Percentiles rank a stretch among this genome's conserved stretches.
Evolutionary conservation across 176 grass and related monocot genomes (phyloP).

Genomic region (Sorghum bicolor): DNA sequence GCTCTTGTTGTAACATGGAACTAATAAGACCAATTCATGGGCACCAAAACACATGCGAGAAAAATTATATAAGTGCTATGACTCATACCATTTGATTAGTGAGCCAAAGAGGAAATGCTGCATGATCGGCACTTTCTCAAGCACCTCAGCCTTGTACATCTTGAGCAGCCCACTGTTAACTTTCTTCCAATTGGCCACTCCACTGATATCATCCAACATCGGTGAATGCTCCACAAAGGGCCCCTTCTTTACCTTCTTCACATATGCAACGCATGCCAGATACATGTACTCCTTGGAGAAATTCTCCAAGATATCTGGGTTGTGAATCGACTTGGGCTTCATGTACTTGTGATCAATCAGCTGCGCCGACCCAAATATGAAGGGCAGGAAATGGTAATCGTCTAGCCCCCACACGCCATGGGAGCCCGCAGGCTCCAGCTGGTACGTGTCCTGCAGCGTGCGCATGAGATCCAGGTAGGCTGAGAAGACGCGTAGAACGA

Average conservation of each 20-base stretch:
- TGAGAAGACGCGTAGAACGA: constrained; percentile 61
- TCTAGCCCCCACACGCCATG: constrained; percentile 87
- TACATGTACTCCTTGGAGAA: constrained; percentile 87
- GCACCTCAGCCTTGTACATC: constrained; percentile 98
- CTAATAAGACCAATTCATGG: constrained; percentile 6
- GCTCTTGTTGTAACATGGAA: neutral
- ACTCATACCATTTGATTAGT: constrained; percentile 86
- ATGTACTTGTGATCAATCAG: constrained; percentile 98
- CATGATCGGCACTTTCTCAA: constrained; percentile 97
- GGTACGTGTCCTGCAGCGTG: constrained; percentile 75
- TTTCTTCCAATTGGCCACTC: constrained; percentile 70
- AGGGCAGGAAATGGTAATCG: constrained; percentile 85
- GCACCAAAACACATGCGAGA: neutral
- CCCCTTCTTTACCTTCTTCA: constrained; percentile 94
- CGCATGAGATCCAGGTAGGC: constrained; percentile 76
- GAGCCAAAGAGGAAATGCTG: constrained; percentile 99
- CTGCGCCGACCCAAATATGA: constrained; percentile 84
- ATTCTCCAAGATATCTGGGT: constrained; percentile 88
- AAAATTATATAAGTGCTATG: neutral
- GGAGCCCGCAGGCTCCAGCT: constrained; percentile 83
- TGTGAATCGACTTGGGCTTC: constrained; percentile 96
- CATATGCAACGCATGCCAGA: constrained; percentile 60
- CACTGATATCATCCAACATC: constrained; percentile 95
- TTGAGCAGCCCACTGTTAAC: constrained; percentile 92
- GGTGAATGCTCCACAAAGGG: constrained; percentile 91